phyloP scores from a whole-genome alignment of 805 yeast genomes.

The Starmerella stigmatis region DNA sequence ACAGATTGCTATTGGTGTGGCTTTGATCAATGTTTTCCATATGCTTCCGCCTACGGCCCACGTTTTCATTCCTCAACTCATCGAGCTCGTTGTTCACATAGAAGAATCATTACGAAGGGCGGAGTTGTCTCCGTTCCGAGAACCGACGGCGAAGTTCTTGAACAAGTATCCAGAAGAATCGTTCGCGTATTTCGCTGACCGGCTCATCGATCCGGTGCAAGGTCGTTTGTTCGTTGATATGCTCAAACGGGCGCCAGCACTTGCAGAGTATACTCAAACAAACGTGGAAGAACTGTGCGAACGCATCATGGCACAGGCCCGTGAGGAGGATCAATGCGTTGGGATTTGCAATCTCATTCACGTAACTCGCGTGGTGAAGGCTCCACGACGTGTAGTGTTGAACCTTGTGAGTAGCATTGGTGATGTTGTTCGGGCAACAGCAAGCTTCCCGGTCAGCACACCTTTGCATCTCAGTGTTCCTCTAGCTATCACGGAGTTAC shows the following conservation, averaged over 20 bases:
- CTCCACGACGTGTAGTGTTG: conserved; percentile 5
- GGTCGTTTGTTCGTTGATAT: conserved; percentile 62
- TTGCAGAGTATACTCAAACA: conserved; percentile 47
- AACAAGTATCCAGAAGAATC: conserved; percentile 73
- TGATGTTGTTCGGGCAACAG: conserved; percentile 37
- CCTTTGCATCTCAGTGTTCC: conserved; percentile 58
- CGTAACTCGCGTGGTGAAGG: conserved; percentile 6
- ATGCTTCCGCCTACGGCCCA: conserved; percentile 84
- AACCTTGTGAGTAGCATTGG: conserved; percentile 33
- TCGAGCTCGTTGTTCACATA: conserved; percentile 61
- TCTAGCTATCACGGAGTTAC: conserved; percentile 57
- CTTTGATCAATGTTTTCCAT: conserved; percentile 84
- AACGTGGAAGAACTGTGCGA: conserved; percentile 43
- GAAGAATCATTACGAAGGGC: conserved; percentile 79
- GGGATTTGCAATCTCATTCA: conserved; percentile 65
- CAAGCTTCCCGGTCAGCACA: conserved; percentile 42
- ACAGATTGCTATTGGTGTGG: conserved; percentile 76
- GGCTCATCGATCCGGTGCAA: conserved; percentile 51
- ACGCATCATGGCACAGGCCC: conserved; percentile 40
- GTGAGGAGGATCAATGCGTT: conserved; percentile 45
- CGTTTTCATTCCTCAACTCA: conserved; percentile 79
- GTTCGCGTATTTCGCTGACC: conserved; percentile 54
- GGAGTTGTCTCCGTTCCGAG: conserved; percentile 78
- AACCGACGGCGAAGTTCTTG: conserved; percentile 79
- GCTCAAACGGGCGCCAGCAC: conserved; percentile 40